Base-by-base conservation (phyloP, 129 eudicot genomes). In the Tagetes patula region DNA sequence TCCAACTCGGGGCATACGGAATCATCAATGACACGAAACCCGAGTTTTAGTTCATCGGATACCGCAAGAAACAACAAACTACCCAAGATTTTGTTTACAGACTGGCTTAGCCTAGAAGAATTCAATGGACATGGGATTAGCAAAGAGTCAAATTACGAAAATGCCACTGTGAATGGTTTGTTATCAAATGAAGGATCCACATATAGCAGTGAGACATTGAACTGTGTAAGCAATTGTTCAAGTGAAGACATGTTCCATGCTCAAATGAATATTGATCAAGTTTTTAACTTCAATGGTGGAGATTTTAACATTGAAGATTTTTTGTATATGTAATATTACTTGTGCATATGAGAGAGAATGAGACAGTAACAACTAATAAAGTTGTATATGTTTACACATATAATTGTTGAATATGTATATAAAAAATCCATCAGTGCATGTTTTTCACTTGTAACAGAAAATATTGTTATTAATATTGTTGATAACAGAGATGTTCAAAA, bases 11-110 rank as follows among this genome's bases (percentile, higher is more conserved):
- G 70, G 20, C 33, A 9, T 53, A 8, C 40, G 0, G 84, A 73
- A 71, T 77, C 80, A 45, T 84, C 83, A 32, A 56, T 83, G 61
- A 58, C 78, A 10, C 73, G 14, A 70, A 84, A 76, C 27, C 27
- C 84, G 2, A 77, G 74, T 71, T 74, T 71, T 32, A 78, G 73
- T 69, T 82, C 87, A 48, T 55, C 53, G 1, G 79, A 78, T 43
- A 47, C 50, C 52, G 48, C 61, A 14, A 72, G 79, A 20, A 80
- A 77, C 70, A 62, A 65, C 27, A 20, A 20, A 61, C 13, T 86
- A 49, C 97, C 96, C 6, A 91, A 85, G 76, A 71, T 86, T 65
- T 67, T 91, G 39, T 91, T 91, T 75, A 85, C 96, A 14, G 97
- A 91, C 27, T 91, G 97, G 97, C 87, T 88, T 36, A 49, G 78